A percentile compares a stretch with the other conserved stretches of the same genome.
Conservation (phyloP, 768 basidiomycete genomes). For the Rhodocollybia butyracea region DNA sequence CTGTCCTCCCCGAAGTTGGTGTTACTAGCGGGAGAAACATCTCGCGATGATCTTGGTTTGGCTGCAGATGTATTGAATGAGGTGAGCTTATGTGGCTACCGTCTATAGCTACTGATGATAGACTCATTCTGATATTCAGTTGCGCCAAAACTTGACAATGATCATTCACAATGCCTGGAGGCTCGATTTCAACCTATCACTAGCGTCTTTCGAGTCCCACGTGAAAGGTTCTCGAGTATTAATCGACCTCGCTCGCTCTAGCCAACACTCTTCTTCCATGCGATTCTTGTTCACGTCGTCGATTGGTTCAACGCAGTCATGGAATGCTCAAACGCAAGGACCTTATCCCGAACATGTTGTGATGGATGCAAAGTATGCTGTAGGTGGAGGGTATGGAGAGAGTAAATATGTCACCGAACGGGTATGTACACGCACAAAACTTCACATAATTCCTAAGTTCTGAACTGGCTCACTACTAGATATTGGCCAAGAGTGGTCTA, state of each 20-base stretch:
- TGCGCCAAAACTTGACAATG: conserved; percentile 14
- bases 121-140: not conserved
- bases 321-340: conserved; percentile 18
- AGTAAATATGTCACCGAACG: conserved; percentile 36
- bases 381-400: conserved; percentile 34
- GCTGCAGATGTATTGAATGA: conserved; percentile 13
- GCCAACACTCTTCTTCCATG: conserved; percentile 6
- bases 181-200: conserved; percentile 38
- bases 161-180: conserved; percentile 38
- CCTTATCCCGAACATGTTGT: conserved; percentile 24
- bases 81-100: conserved; percentile 12
- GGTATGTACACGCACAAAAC: conserved; percentile 16
- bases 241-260: conserved; percentile 25
- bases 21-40: conserved; percentile 18
- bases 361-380: conserved; percentile 19
- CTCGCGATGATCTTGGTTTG: conserved; percentile 14
- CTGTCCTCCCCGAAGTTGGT: conserved; percentile 11
- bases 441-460: not conserved
- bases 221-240: conserved; percentile 35
- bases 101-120: not conserved
- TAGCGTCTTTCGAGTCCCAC: conserved; percentile 37
- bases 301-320: conserved; percentile 20
- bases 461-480: not conserved
- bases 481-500: conserved; percentile 30
- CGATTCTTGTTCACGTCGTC: conserved; percentile 29